Evolutionary conservation across 208 protist genomes (phyloP).

Genomic region (Trypanosoma mega): DNA sequence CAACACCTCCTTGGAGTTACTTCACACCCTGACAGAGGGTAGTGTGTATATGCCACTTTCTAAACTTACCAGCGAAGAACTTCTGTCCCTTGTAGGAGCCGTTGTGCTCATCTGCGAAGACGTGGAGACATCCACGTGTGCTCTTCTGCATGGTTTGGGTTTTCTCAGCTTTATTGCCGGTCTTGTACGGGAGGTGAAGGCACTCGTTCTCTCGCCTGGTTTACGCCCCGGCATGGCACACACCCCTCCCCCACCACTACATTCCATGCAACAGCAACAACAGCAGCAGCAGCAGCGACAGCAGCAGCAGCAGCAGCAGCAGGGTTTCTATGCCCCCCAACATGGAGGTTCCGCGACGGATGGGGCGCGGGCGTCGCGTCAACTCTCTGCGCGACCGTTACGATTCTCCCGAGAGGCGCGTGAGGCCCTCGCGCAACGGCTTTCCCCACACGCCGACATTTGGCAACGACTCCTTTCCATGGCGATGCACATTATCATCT

Average conservation of each 20-base stretch:
- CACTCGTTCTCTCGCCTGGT: constrained; percentile 31
- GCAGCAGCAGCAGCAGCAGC: neutral
- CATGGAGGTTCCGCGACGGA: neutral
- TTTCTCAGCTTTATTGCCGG: constrained; percentile 79
- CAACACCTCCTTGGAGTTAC: constrained; percentile 49
- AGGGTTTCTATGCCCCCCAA: neutral
- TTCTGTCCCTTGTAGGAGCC: constrained; percentile 57
- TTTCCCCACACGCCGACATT: constrained; percentile 67
- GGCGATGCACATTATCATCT: constrained; percentile 83
- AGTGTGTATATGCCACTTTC: constrained; percentile 63
- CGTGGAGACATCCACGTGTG: constrained; percentile 46
- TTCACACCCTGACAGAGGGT: constrained; percentile 67
- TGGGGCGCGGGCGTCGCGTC: neutral
- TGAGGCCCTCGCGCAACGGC: constrained; percentile 44
- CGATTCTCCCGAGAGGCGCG: constrained; percentile 35
- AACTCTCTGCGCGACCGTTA: constrained; percentile 5
- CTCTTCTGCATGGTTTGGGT: constrained; percentile 58
- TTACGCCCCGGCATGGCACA: constrained; percentile 7
- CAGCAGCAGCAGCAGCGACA: neutral
- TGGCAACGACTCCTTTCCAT: constrained; percentile 71
- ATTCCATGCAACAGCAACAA: neutral
- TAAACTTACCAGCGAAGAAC: constrained; percentile 51
- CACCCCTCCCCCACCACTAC: constrained; percentile 22
- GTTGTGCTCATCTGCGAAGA: constrained; percentile 70
- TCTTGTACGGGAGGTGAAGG: constrained; percentile 73